Percentiles rank a stretch among this genome's conserved stretches.
Conservation (phyloP, 768 basidiomycete genomes). For the Strobilomyces dryophilus region DNA sequence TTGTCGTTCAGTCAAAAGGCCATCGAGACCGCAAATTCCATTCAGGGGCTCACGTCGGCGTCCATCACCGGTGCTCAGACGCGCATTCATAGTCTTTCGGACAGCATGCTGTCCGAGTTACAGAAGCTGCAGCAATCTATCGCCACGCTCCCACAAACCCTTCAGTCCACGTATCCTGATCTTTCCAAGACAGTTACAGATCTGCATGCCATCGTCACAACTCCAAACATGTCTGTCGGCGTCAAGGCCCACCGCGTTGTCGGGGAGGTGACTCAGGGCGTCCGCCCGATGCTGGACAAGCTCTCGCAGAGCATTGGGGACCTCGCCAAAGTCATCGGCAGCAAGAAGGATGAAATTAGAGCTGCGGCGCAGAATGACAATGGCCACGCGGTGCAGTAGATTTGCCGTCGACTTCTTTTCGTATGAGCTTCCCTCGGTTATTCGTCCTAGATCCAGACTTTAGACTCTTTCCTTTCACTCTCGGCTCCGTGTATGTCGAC, state of each 20-base stretch:
- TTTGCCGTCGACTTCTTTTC: constrained; percentile 1
- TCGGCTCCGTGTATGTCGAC: constrained; percentile 13
- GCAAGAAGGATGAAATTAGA: constrained; percentile 27
- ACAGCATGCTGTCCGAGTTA: constrained; percentile 63
- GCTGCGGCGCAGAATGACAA: constrained; percentile 6
- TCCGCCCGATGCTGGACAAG: constrained; percentile 57
- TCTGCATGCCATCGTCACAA: constrained; percentile 47
- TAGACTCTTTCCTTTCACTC: constrained; percentile 18
- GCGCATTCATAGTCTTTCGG: constrained; percentile 56
- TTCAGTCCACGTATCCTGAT: constrained; percentile 56
- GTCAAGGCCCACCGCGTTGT: constrained; percentile 59
- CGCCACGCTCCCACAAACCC: constrained; percentile 51
- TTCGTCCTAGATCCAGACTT: constrained; percentile 24
- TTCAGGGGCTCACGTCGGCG: constrained; percentile 56
- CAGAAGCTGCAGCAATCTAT: constrained; percentile 62
- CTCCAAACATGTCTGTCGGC: constrained; percentile 51
- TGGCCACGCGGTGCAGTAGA: constrained; percentile 11
- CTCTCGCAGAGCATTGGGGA: constrained; percentile 38
- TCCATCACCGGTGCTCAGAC: constrained; percentile 52
- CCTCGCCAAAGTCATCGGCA: constrained; percentile 21
- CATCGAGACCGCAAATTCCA: constrained; percentile 58
- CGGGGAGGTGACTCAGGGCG: constrained; percentile 55
- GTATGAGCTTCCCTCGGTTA: constrained; percentile 6
- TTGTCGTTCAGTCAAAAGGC: constrained; percentile 54
- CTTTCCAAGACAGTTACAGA: constrained; percentile 51